Conservation (phyloP, 306 rosid species). For the Alnus rubra region DNA sequence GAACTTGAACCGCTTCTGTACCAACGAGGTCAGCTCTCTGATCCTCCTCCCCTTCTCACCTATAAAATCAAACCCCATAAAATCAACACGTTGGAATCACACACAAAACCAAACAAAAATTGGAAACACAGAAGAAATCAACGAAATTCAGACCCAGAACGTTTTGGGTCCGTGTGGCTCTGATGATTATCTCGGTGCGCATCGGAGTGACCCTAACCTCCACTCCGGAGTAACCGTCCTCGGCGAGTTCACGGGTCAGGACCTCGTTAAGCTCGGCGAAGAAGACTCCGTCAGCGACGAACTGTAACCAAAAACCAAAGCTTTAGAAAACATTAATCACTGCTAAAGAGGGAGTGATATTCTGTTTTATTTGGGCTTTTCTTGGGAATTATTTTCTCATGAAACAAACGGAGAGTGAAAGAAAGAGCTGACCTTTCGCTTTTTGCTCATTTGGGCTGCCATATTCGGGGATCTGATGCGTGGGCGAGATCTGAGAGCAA, state of each 20-base stretch:
- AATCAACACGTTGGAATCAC: not conserved
- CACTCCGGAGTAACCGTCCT: conserved; percentile 79
- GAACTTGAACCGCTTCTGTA: conserved; percentile 72
- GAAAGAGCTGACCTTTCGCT: conserved; percentile 57
- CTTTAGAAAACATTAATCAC: not conserved
- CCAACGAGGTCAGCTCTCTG: conserved; percentile 65
- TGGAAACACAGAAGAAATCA: not conserved
- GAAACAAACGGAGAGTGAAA: not conserved
- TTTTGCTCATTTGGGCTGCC: conserved; percentile 67
- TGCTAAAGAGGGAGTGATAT: not conserved
- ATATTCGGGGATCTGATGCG: conserved; percentile 25
- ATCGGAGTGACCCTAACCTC: conserved; percentile 80
- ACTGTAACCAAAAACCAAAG: conserved; percentile 30
- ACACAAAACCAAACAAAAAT: too few species aligned
- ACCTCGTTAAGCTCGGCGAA: conserved; percentile 79
- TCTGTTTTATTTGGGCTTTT: not conserved
- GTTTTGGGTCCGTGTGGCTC: conserved; percentile 61
- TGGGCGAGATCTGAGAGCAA: conserved; percentile 25
- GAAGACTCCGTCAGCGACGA: conserved; percentile 76
- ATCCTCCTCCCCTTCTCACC: conserved; percentile 79
- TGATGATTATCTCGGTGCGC: conserved; percentile 71
- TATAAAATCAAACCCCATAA: not conserved
- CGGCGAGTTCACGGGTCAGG: conserved; percentile 68
- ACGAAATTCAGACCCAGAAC: conserved; percentile 41
- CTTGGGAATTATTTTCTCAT: not conserved